A percentile compares a stretch with the other conserved stretches of the same genome.
Conservation (phyloP, 345 rosid genomes). For the Citrus mangshanensis region DNA sequence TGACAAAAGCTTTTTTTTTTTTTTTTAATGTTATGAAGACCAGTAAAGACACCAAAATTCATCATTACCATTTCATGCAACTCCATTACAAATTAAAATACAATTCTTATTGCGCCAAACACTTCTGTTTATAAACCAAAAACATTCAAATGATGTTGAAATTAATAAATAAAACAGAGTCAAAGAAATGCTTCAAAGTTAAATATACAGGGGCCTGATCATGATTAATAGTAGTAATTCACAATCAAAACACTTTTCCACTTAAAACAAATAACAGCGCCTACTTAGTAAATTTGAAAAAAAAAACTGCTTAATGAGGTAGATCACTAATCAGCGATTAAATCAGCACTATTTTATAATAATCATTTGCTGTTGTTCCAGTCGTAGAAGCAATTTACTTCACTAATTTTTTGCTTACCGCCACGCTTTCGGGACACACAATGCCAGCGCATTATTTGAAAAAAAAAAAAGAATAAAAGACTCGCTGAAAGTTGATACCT, state of each 20-base stretch:
- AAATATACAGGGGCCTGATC: background rate
- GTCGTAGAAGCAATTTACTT: background rate
- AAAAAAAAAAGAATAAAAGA: background rate
- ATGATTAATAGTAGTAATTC: background rate
- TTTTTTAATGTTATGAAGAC: background rate
- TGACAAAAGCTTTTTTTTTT: background rate
- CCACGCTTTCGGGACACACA: background rate
- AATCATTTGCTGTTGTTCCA: background rate
- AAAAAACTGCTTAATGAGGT: background rate
- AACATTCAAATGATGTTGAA: background rate
- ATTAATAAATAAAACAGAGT: background rate
- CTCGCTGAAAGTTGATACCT: constrained; percentile 34
- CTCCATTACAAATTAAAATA: background rate
- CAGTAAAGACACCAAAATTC: background rate
- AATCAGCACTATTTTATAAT: background rate
- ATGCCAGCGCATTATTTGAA: background rate
- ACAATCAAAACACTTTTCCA: background rate
- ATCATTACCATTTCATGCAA: background rate
- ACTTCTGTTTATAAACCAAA: background rate
- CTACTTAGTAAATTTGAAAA: background rate
- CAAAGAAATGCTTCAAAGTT: background rate
- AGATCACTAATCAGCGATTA: background rate
- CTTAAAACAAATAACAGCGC: background rate
- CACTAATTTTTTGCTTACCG: background rate
- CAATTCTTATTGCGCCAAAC: background rate